These are phyloP conservation scores for Melanomma pulvis-pyrius DNA, from an alignment of 495 filamentous ascomycete genomes.

Conservation along the genomic window DNA sequence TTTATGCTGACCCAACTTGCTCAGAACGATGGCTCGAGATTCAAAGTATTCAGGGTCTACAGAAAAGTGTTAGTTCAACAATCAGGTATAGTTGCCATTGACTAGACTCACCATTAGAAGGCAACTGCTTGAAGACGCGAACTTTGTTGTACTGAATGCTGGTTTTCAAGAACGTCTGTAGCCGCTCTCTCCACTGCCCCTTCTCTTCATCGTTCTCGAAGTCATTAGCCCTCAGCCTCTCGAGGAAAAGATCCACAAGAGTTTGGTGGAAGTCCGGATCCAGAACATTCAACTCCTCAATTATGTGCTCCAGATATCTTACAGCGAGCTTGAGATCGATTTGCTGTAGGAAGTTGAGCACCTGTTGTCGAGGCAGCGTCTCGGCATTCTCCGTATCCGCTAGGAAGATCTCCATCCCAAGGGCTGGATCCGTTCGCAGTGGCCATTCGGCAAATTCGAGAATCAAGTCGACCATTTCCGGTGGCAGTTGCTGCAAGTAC, in stretches of 20 bases:
- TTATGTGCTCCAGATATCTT: conserved; percentile 88
- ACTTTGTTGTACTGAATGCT: conserved; percentile 80
- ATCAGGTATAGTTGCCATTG: background rate
- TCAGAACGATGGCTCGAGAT: conserved; percentile 85
- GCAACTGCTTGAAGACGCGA: conserved; percentile 72
- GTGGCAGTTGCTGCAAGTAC: conserved; percentile 88
- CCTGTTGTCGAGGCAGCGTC: conserved; percentile 74
- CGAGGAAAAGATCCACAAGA: conserved; percentile 75
- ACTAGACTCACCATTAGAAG: conserved; percentile 68
- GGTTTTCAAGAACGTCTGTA: conserved; percentile 73
- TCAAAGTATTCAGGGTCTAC: conserved; percentile 85
- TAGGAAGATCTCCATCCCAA: conserved; percentile 95
- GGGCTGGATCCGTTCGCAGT: conserved; percentile 64
- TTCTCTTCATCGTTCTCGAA: conserved; percentile 56
- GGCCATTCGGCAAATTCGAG: conserved; percentile 93
- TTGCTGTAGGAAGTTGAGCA: conserved; percentile 70
- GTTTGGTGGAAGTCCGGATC: conserved; percentile 85
- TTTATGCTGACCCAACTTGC: conserved; percentile 93
- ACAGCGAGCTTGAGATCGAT: conserved; percentile 73
- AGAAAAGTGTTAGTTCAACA: conserved; percentile 34
- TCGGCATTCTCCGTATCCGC: conserved; percentile 95
- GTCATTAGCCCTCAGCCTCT: conserved; percentile 54
- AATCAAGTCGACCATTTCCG: conserved; percentile 87
- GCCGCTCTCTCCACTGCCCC: conserved; percentile 60
- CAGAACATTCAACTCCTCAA: conserved; percentile 80